These are phyloP conservation scores for Aspergillus chevalieri DNA, from an alignment of 2,329 filamentous ascomycete genomes.

Conservation along the genomic window DNA sequence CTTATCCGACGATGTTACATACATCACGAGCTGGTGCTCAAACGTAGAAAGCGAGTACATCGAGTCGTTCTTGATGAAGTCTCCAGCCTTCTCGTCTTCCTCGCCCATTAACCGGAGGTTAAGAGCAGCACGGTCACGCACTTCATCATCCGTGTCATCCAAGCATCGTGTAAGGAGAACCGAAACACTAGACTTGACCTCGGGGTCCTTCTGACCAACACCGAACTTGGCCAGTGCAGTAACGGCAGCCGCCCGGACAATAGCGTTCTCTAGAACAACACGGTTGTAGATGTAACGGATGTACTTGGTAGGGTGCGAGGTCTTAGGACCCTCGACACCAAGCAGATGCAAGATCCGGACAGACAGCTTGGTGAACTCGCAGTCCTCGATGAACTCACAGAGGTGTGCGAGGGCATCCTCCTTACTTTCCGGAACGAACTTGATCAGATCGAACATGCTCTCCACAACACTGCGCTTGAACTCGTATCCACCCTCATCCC, in stretches of 20 bases:
- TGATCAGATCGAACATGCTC: conserved; percentile 98
- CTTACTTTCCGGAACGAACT: conserved; percentile 87
- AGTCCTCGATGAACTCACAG: conserved; percentile 99
- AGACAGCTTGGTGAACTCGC: conserved; percentile 96
- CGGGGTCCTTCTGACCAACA: conserved; percentile 89
- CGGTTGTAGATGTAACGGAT: conserved; percentile 99
- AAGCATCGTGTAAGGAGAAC: conserved; percentile 89
- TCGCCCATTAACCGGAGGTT: conserved; percentile 90
- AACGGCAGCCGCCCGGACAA: conserved; percentile 89
- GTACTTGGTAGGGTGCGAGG: conserved; percentile 93
- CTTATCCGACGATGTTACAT: conserved; percentile 88
- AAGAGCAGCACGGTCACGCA: conserved; percentile 87
- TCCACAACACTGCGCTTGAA: conserved; percentile 98
- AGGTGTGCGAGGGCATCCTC: conserved; percentile 80
- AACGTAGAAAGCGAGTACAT: conserved; percentile 52
- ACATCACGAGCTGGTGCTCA: conserved; percentile 95
- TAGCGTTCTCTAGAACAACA: conserved; percentile 93
- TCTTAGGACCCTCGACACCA: conserved; percentile 90
- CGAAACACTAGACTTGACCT: conserved; percentile 91
- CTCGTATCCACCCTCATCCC: conserved; percentile 95
- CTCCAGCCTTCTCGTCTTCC: conserved; percentile 75
- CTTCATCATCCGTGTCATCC: conserved; percentile 96
- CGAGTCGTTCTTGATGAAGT: conserved; percentile 88
- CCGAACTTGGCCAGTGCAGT: conserved; percentile 96
- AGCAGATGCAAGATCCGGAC: conserved; percentile 92